phyloP scores from a whole-genome alignment of 192 early-diverging fungal genomes.

The Coemansia sp. region DNA sequence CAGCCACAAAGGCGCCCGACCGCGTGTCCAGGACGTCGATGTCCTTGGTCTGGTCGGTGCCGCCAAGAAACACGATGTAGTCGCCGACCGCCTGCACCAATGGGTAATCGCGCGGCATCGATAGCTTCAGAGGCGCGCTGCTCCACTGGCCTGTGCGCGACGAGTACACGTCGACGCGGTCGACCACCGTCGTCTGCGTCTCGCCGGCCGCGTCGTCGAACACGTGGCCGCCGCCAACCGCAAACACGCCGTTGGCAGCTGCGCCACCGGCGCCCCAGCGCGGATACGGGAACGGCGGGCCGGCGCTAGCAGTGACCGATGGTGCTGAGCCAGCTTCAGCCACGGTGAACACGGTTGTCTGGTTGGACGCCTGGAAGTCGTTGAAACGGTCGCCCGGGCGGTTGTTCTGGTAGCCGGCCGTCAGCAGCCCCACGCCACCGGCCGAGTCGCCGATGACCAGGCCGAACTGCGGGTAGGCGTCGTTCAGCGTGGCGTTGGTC shows the following conservation, averaged over 20 bases:
- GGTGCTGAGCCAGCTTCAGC: background rate
- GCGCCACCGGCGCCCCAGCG: constrained; percentile 49
- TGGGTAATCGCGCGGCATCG: constrained; percentile 46
- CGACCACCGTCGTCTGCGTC: constrained; percentile 25
- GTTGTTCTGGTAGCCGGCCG: constrained; percentile 49
- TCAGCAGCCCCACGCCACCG: constrained; percentile 31
- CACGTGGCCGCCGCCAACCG: constrained; percentile 44
- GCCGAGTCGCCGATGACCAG: constrained; percentile 22
- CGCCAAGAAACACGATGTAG: constrained; percentile 44
- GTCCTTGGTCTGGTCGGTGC: constrained; percentile 43
- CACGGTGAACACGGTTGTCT: constrained; percentile 30
- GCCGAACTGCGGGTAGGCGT: constrained; percentile 43
- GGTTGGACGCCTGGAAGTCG: constrained; percentile 48
- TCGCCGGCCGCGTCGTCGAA: constrained; percentile 23
- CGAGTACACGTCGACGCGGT: constrained; percentile 46
- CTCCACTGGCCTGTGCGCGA: constrained; percentile 32
- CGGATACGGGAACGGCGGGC: constrained; percentile 35
- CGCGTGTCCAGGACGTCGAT: constrained; percentile 46
- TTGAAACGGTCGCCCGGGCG: constrained; percentile 52
- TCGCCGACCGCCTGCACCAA: constrained; percentile 41
- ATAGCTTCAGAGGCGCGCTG: constrained; percentile 29
- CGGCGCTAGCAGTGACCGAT: constrained; percentile 8
- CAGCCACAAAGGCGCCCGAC: constrained; percentile 21
- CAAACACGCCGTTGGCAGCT: constrained; percentile 51
- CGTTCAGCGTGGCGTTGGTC: constrained; percentile 13